Base-by-base conservation (phyloP, 495 filamentous ascomycete genomes). In the Collariella sp. region DNA sequence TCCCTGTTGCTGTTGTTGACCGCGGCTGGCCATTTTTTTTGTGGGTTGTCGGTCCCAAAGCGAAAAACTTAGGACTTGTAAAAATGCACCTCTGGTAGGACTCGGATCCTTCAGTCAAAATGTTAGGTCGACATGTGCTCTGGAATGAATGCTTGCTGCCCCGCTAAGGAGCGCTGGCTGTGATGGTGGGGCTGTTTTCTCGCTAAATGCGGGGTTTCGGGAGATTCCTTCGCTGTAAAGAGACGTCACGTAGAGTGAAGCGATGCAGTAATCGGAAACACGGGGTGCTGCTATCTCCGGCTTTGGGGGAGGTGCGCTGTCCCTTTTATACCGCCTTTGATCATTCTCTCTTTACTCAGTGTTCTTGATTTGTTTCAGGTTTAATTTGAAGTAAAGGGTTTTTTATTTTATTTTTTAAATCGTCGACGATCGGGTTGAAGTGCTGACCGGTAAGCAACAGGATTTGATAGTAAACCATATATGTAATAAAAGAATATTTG, bases 11-110 rank as follows among this genome's bases (percentile, higher is more conserved):
- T 44, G 41, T 55, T 57, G 49, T 48, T 63, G 62, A 34, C 43
- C 39, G 26, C 52, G 48, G 38, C 52, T 54, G 36, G 61, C 50
- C 61, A 63, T 63, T 45, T 45, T 53, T 38, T 20, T 2, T 20
- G 1, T 0, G 22, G 24, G 1, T 22, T 24, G 10, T 9, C 26
- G 16, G 4, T 29, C 9, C 0, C 38, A 20, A 43, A 12, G 4
- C 26, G 16, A 22, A 46, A 31, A 46, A 39, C 42, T 12, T 36
- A 46, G 34, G 45, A 50, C 35, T 48, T 45, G 13, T 16, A 31
- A 31, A 12, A 33, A 13, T 26, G 16, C 23, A 41, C n/a, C 22
- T 10, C 39, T 15, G 35, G 16, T 35, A 26, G 46, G 42, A 39
- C 31, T 38, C 13, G 15, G 9, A n/a, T 15, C 18, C 24, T 19